A percentile compares a stretch with the other conserved stretches of the same genome.
phyloP scores from a whole-genome alignment of 2,329 filamentous ascomycete species.

The Aspergillus tanneri region DNA sequence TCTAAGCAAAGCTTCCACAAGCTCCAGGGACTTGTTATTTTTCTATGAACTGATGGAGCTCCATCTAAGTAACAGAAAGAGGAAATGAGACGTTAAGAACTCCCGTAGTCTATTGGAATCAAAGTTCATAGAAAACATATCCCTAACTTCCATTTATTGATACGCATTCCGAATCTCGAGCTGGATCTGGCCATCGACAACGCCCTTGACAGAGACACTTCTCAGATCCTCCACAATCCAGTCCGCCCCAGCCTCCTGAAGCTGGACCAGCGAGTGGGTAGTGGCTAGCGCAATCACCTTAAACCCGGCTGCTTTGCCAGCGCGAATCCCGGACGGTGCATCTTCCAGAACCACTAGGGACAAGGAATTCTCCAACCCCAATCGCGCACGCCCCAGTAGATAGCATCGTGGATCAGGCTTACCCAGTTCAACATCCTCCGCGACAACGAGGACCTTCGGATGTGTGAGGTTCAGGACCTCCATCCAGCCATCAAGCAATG shows the following conservation, averaged over 20 bases:
- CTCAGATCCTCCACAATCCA: slow-evolving; percentile 80
- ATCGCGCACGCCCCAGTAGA: slow-evolving; percentile 62
- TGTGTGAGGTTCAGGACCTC: slow-evolving; percentile 62
- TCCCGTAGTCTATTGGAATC: not conserved
- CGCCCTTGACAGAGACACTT: slow-evolving; percentile 64
- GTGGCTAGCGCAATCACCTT: slow-evolving; percentile 81
- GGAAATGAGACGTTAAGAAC: not conserved
- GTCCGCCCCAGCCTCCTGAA: slow-evolving; percentile 75
- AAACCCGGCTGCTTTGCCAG: slow-evolving; percentile 83
- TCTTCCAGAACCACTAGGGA: slow-evolving; percentile 80
- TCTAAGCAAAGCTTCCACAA: not conserved
- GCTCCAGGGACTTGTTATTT: not conserved
- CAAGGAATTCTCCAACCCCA: slow-evolving; percentile 51
- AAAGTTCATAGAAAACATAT: slow-evolving; percentile 1
- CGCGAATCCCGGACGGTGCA: slow-evolving; percentile 77
- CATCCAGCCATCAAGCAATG: slow-evolving; percentile 71
- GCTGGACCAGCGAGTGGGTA: slow-evolving; percentile 72
- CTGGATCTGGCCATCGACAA: slow-evolving; percentile 58
- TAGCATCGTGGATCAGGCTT: slow-evolving; percentile 80
- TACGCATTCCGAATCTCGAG: slow-evolving; percentile 66
- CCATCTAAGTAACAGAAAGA: not conserved
- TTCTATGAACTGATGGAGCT: slow-evolving; percentile 1
- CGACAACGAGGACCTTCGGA: slow-evolving; percentile 68
- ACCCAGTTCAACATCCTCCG: slow-evolving; percentile 71
- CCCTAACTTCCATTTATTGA: slow-evolving; percentile 26